Evolutionary conservation across 176 grass and related monocot species (phyloP), one percentile per base, ranked within the genome.

Genomic region (Triticum monococcum): DNA sequence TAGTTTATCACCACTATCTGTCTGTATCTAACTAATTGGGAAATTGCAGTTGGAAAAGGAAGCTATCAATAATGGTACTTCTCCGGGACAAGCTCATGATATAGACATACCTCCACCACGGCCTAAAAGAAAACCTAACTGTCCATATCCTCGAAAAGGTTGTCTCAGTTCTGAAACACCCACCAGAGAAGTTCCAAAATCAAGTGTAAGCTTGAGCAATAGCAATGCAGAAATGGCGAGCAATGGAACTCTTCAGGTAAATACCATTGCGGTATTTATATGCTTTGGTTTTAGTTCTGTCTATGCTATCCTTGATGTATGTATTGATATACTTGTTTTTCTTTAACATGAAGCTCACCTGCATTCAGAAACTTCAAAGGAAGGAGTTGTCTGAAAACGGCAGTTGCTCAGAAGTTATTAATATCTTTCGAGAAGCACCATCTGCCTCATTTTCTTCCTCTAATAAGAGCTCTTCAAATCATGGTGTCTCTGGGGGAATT

Each of bases 1-100:
- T 65, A 76, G 72, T 72, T 85, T 87, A 9, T 82, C 66, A 35
- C 40, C 22, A 36, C 12, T 61, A 72, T 64, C 45, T 63, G 56
- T 74, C n/a, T 88, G 43, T 82, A 60, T 61, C 57, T 92, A 82
- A 98, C 65, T 82, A 87, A 48, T 56, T 83, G 78, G 36, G 41
- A 89, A 91, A 85, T 87, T 94, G 48, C 97, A 98, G 97, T 82
- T 96, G 90, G 94, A 98, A 86, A 98, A 98, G 77, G 94, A 98
- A 87, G 90, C 97, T 75, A 81, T 92, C 17, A 92, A 71, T 17
- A 98, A 96, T 80, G 94, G 92, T 17, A 92, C 84, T 74, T 88
- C 88, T 46, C 81, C 79, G 9, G 93, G 88, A 82, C 91, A 98
- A 93, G 76, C 78, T 83, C 95, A 92, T 89, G 92, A 98, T 52